A percentile compares a stretch with the other conserved stretches of the same genome.
Conservation (phyloP, 257 asterid genomes). For the Solanum raphanifolium region DNA sequence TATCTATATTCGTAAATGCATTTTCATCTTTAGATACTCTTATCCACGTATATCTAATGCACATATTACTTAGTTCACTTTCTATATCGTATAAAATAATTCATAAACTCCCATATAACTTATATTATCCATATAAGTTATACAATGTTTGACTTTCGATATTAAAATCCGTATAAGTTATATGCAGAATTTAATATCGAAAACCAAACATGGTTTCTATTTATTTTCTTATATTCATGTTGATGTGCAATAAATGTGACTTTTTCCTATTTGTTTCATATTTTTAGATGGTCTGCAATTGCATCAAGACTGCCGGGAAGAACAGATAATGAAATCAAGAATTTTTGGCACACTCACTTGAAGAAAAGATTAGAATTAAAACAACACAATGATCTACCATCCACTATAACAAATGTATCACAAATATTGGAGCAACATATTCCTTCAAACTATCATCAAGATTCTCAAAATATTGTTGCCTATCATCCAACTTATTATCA, state of each 20-base stretch:
- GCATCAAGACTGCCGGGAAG: constrained; percentile 18
- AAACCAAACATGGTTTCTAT: background rate
- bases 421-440: background rate
- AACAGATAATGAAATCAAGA: constrained; percentile 25
- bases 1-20: background rate
- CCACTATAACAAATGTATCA: background rate
- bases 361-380: constrained; percentile 10
- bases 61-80: background rate
- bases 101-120: background rate
- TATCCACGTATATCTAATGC: background rate
- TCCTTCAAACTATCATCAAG: background rate
- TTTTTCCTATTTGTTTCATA: background rate
- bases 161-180: background rate
- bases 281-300: constrained; percentile 21
- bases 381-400: background rate
- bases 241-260: background rate
- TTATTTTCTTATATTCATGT: background rate
- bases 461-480: background rate
- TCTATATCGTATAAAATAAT: background rate
- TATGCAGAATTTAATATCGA: too few species aligned
- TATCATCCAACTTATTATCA: background rate
- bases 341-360: constrained; percentile 22
- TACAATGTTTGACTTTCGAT: background rate
- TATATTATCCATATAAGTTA: accelerated
- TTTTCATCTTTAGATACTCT: background rate